Percentiles rank a stretch among this genome's conserved stretches.
Conservation (phyloP, 2,329 filamentous ascomycete genomes). For the Endocalyx cinctus region DNA sequence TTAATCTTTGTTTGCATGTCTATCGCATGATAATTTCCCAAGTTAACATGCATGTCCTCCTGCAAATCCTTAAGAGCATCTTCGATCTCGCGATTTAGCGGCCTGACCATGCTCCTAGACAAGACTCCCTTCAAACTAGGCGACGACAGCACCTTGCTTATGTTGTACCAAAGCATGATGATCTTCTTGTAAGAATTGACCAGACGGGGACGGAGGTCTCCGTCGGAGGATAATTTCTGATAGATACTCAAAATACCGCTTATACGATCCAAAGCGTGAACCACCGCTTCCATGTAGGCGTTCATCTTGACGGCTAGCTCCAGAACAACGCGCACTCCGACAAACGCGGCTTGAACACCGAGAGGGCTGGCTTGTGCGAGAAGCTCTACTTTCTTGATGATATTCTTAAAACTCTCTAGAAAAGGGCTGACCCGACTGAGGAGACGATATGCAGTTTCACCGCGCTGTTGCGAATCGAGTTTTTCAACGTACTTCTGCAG, state of each 20-base stretch:
- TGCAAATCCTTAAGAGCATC: slow-evolving; percentile 6
- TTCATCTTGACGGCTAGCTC: slow-evolving; percentile 7
- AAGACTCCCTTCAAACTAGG: slow-evolving; percentile 4
- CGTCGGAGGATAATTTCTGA: slow-evolving; percentile 3
- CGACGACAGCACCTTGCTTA: slow-evolving; percentile 5
- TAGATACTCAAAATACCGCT: slow-evolving; percentile 7
- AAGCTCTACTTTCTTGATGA: slow-evolving; percentile 7
- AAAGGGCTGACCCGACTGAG: slow-evolving; percentile 6
- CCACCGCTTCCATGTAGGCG: slow-evolving; percentile 8
- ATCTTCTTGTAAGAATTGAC: slow-evolving; percentile 9
- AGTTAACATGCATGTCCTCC: slow-evolving; percentile 8
- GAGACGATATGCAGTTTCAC: slow-evolving; percentile 4
- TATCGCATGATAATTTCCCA: slow-evolving; percentile 7
- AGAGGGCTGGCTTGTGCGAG: slow-evolving; percentile 5
- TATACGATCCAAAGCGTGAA: slow-evolving; percentile 6
- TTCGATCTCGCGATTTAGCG: slow-evolving; percentile 7
- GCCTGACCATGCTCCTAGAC: slow-evolving; percentile 3
- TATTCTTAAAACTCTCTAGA: slow-evolving; percentile 4
- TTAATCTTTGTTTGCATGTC: slow-evolving; percentile 5
- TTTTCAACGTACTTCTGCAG: slow-evolving; percentile 5
- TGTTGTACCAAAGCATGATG: slow-evolving; percentile 9
- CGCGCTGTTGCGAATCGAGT: slow-evolving; percentile 5
- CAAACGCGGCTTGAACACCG: slow-evolving; percentile 7
- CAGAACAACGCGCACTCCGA: slow-evolving; percentile 7
- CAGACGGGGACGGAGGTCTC: slow-evolving; percentile 4